Evolutionary conservation across 805 yeast genomes (phyloP), one percentile per base, ranked within the genome.

Genomic region (Nakazawaea peltata): DNA sequence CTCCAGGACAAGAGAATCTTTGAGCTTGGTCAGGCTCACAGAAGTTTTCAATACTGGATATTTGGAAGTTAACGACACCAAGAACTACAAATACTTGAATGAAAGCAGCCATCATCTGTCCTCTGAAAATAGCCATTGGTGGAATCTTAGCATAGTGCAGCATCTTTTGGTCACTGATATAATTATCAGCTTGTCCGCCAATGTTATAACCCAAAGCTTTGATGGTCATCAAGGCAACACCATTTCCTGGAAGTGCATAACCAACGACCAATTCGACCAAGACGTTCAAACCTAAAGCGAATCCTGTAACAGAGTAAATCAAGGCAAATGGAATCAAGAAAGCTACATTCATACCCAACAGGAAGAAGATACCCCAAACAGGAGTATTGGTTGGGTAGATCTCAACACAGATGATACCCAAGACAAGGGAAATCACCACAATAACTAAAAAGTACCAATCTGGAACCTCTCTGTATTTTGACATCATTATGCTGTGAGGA

Each of bases 101-200:
- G 3, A 52, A 39, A 17, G 59, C 51, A 38, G 53, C 61, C 28
- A 53, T 45, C 36, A 61, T 45, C 44, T 55, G 73, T 23, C 59
- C 67, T 45, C 74, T 60, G 58, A 74, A 76, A 19, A 74, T 53
- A 0, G 81, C 69, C 46, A 71, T 58, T 10, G 82, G 82, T 2
- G 81, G 75, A 17, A 76, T 56, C 41, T 72, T 74, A 18, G 71
- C 54, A 48, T 76, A 76, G 51, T 75, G 81, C 0, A 69, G 78
- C 58, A 67, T 53, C 47, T 73, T 74, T 45, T 63, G 65, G 45
- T 73, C 73, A 47, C 71, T 65, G 33, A 75, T 69, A 51, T 71
- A 78, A 47, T 62, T 68, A 41, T 76, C 74, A 10, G 84, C 81
- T 53, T 77, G 83, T 19, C 70, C 69, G 47, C 74, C 79, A 42